Conservation (phyloP, 1,139 yeast genomes). For the Yamadazyma diddensiae region DNA sequence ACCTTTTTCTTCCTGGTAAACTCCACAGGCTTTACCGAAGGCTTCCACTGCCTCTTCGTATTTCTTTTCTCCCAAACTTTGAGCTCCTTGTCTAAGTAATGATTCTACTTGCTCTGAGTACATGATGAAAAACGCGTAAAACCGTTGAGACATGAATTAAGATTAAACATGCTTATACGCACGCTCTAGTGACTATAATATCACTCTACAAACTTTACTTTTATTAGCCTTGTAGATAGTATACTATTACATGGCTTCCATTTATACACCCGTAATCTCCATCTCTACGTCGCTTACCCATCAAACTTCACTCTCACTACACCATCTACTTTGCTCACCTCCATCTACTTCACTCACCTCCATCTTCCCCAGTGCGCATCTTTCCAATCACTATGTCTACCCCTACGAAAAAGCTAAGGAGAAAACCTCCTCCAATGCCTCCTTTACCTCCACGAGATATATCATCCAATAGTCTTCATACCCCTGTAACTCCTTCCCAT, state of each 20-base stretch:
- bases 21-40: constrained; percentile 75
- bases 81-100: constrained; percentile 35
- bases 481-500: background rate
- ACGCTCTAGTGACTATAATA: too few relatives aligned
- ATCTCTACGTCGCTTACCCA: background rate
- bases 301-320: background rate
- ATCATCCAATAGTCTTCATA: background rate
- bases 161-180: too few relatives aligned
- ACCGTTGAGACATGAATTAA: too few relatives aligned
- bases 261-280: too few relatives aligned
- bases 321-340: background rate
- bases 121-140: constrained; percentile 7
- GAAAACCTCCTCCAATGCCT: constrained; percentile 3
- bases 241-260: too few relatives aligned
- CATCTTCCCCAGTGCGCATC: background rate
- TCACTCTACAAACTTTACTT: too few relatives aligned
- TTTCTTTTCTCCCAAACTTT: constrained; percentile 52
- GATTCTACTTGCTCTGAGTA: constrained; percentile 14
- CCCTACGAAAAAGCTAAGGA: constrained; percentile 1
- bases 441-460: constrained; percentile 1
- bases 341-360: background rate
- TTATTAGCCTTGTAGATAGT: too few relatives aligned
- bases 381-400: constrained; percentile 1
- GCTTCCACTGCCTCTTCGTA: constrained; percentile 68
- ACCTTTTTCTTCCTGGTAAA: constrained; percentile 44